A percentile compares a stretch with the other conserved stretches of the same genome.
phyloP scores from a whole-genome alignment of 2,329 filamentous ascomycete genomes.

The Rhexocercosporidium sp. region DNA sequence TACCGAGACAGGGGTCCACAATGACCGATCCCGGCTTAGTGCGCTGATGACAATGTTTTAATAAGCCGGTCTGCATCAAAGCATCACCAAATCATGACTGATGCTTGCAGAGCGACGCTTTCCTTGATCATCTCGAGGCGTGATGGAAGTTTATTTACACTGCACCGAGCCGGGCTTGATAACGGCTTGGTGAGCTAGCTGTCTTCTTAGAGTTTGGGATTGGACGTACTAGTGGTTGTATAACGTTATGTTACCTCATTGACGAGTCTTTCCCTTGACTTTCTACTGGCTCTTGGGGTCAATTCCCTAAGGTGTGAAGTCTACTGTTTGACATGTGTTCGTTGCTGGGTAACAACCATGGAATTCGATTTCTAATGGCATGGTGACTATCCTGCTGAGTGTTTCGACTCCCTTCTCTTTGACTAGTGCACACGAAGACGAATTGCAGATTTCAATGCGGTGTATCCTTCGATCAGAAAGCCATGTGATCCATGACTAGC shows the following conservation, averaged over 20 bases:
- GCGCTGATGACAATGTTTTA: conserved; percentile 12
- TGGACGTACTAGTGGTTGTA: no score
- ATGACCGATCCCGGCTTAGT: conserved; percentile 1
- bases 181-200: neutral
- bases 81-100: conserved; percentile 23
- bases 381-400: neutral
- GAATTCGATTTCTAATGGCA: neutral
- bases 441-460: no score
- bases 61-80: conserved; percentile 12
- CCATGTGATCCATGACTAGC: no score
- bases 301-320: neutral
- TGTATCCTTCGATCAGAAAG: no score
- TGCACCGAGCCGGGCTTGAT: neutral
- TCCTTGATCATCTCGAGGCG: neutral
- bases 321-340: neutral
- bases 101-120: conserved; percentile 5
- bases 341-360: neutral
- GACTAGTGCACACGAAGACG: neutral
- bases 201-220: no score
- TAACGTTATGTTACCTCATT: neutral
- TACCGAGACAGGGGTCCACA: neutral
- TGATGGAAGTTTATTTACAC: no score
- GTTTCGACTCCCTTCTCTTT: neutral
- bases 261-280: neutral
- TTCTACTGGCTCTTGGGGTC: neutral